Base-by-base conservation (phyloP, 495 filamentous ascomycete species). In the Usnea hakonensis region DNA sequence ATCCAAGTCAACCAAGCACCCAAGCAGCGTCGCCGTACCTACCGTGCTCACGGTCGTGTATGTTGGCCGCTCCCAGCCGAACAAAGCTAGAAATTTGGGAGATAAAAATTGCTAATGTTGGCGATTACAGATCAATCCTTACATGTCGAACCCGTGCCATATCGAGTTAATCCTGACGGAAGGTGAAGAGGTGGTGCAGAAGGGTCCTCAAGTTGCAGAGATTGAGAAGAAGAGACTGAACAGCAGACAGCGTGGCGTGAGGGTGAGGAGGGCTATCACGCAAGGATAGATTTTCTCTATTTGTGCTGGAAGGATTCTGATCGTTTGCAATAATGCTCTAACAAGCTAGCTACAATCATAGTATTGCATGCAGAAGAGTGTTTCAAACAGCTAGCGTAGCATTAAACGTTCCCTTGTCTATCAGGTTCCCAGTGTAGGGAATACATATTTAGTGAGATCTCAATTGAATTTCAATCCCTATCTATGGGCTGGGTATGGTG, bases 1-100 rank as follows among this genome's bases (percentile, higher is more conserved):
- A 97, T 99, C 80, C 94, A 97, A 81, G 95, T 97, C 82, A 97
- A 97, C 86, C 94, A 99, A 83, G 94, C 94, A 64, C 94, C 94
- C 71, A 97, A 97, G 86, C 91, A 96, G 80, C 84, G 94, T 73
- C 85, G 94, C 78, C 87, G 94, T 72, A 99, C 94, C 72, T 99
- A 97, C 86, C 91, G 94, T 85, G 95, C 95, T 65, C 94, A 99
- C 83, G 94, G 94, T 85, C 89, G 92, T 84, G 94, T 98, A 95
- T 72, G 94, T 88, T 55, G 1, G 17, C 35, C 35, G 16, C 54
- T 37, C 48, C 32, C 5, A 17, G 8, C 33, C 52, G 16, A 0
- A 7, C 19, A 1, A 16, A 52, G 44, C 14, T 19, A 5, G 8
- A 11, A 17, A 23, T 16, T 17, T 23, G 1, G 2, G 23, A 3